phyloP scores from a whole-genome alignment of 805 yeast genomes.

The Lachancea cidri region DNA sequence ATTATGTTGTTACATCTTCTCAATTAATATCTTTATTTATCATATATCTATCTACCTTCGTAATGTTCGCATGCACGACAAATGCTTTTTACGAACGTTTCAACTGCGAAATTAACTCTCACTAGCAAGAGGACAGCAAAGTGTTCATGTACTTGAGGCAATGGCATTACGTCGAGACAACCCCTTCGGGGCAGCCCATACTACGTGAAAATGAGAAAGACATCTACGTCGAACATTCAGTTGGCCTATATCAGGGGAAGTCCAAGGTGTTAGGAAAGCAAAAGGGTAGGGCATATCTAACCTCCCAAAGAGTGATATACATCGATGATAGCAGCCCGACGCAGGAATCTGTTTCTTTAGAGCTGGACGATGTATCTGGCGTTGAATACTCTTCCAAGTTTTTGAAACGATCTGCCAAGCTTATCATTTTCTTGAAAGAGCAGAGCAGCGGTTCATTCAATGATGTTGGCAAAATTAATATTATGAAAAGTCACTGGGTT shows the following conservation, averaged over 20 bases:
- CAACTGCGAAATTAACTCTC: no score
- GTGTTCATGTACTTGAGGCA: slow-evolving; percentile 18
- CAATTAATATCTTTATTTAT: no score
- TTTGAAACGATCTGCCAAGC: slow-evolving; percentile 72
- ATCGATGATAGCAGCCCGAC: slow-evolving; percentile 48
- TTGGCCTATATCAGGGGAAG: slow-evolving; percentile 79
- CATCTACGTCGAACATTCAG: slow-evolving; percentile 45
- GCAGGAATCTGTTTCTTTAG: slow-evolving; percentile 43
- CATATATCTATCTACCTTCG: no score
- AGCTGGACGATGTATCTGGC: slow-evolving; percentile 38
- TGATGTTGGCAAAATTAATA: not conserved
- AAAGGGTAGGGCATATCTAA: slow-evolving; percentile 72
- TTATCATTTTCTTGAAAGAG: slow-evolving; percentile 40
- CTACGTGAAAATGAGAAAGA: slow-evolving; percentile 45
- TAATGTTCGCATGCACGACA: no score
- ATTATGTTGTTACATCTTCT: not conserved
- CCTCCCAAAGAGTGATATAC: slow-evolving; percentile 67
- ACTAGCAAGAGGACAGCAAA: no score
- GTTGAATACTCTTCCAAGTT: slow-evolving; percentile 50
- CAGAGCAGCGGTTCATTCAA: slow-evolving; percentile 8
- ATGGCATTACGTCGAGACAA: slow-evolving; percentile 36
- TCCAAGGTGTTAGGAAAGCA: slow-evolving; percentile 59
- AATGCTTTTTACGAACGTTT: no score
- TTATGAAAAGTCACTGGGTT: slow-evolving; percentile 47
- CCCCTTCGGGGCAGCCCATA: slow-evolving; percentile 37